Base-by-base conservation (phyloP, 306 rosid genomes). In the Ceratonia siliqua region DNA sequence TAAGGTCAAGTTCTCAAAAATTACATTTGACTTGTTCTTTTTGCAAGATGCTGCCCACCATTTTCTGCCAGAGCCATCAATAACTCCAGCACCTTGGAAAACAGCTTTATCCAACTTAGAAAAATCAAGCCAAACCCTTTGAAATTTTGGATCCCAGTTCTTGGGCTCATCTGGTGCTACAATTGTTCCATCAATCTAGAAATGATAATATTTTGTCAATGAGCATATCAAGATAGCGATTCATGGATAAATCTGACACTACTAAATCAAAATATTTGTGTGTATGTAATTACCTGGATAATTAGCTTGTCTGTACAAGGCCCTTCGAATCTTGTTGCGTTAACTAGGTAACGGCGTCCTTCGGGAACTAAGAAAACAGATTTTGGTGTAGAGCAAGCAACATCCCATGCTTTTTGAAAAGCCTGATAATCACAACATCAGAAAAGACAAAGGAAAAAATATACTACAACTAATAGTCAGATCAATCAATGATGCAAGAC, bases 1-100 rank as follows among this genome's bases (percentile, higher is more conserved):
- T 8, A 5, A 41, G 78, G 35, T 36, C 36, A 75, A 53, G 46
- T 56, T 52, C 48, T 32, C 48, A 61, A 70, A 28, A 32, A 3
- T 73, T 90, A 95, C 99, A 77, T 88, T 95, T 50, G 97, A 45
- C 82, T 86, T 95, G 87, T 95, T 90, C 84, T 82, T 95, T 81
- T 95, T 95, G 85, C 99, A 95, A 63, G 99, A 95, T 76, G 96
- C 87, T 33, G 93, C 96, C 99, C 99, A 95, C 99, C 99, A 95
- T 89, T 95, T 95, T 70, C 88, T 89, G 9, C 99, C 99, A 8
- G 99, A 92, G 76, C 99, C 99, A 46, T 95, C 98, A 24, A 95
- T 95, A 41, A 90, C 82, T 49, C 99, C 99, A 69, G 59, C 35
- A 4, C 99, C 99, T 87, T 90, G 98, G 78, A 95, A 95, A 70